These are phyloP conservation scores for Podaxis carcinomalis DNA, from an alignment of 768 basidiomycete species.

Conservation along the genomic window DNA sequence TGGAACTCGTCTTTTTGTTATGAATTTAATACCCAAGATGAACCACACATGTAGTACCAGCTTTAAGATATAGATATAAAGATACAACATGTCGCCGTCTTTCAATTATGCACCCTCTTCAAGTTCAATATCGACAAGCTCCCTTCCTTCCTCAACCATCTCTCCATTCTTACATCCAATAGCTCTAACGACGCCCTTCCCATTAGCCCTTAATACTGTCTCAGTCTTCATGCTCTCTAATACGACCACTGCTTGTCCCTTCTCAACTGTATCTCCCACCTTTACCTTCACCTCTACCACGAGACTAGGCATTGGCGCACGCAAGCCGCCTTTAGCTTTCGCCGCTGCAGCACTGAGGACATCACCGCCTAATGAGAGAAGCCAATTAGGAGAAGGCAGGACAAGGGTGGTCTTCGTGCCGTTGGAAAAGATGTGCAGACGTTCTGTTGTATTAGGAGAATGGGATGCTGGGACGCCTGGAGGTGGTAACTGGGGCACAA, in stretches of 20 bases:
- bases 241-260: conserved; percentile 76
- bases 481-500: conserved; percentile 67
- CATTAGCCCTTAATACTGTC: conserved; percentile 74
- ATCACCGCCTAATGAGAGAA: conserved; percentile 61
- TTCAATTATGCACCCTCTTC: conserved; percentile 16
- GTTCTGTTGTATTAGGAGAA: conserved; percentile 58
- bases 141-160: conserved; percentile 86
- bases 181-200: conserved; percentile 62
- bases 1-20: too few relatives aligned
- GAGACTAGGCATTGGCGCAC: conserved; percentile 90
- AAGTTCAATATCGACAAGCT: conserved; percentile 66
- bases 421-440: conserved; percentile 68
- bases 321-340: conserved; percentile 52
- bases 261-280: conserved; percentile 73
- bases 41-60: too few relatives aligned
- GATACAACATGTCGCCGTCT: too few relatives aligned
- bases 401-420: conserved; percentile 64
- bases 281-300: conserved; percentile 85
- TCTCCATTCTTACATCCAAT: conserved; percentile 82
- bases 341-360: conserved; percentile 41
- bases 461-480: conserved; percentile 49
- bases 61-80: too few relatives aligned
- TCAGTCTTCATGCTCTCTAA: conserved; percentile 99
- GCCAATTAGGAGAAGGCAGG: conserved; percentile 68
- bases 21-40: too few relatives aligned